phyloP scores from a whole-genome alignment of 2,329 filamentous ascomycete species.

The Claviceps spartinae region DNA sequence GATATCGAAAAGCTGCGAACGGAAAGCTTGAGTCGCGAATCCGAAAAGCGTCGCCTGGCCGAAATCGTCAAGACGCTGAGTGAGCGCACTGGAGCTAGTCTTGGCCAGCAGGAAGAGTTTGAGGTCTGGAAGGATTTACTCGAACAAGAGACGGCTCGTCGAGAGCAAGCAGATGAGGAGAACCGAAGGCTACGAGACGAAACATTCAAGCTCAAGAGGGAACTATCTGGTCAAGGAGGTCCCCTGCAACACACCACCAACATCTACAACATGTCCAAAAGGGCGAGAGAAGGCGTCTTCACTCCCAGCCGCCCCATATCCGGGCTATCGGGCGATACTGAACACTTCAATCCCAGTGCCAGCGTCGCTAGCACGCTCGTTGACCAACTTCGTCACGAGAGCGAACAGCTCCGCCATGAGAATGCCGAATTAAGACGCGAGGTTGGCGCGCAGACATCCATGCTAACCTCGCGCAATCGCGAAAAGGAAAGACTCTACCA shows the following conservation, averaged over 20 bases:
- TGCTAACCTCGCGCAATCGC: slow-evolving; percentile 89
- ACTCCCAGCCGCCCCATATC: slow-evolving; percentile 38
- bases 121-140: slow-evolving; percentile 94
- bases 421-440: slow-evolving; percentile 86
- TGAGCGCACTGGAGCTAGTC: slow-evolving; percentile 33
- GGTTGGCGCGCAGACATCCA: slow-evolving; percentile 89
- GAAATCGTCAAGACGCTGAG: slow-evolving; percentile 55
- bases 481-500: slow-evolving; percentile 92
- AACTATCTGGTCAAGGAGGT: slow-evolving; percentile 25
- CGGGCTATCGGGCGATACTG: slow-evolving; percentile 34
- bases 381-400: slow-evolving; percentile 58
- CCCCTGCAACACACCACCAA: slow-evolving; percentile 46
- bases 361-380: slow-evolving; percentile 53
- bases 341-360: slow-evolving; percentile 36
- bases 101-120: slow-evolving; percentile 47
- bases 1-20: slow-evolving; percentile 72
- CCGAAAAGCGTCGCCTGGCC: slow-evolving; percentile 74
- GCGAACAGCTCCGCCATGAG: slow-evolving; percentile 72
- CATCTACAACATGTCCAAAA: slow-evolving; percentile 51
- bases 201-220: slow-evolving; percentile 56
- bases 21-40: slow-evolving; percentile 65
- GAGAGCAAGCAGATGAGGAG: slow-evolving; percentile 85
- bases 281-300: slow-evolving; percentile 28
- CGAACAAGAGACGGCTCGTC: slow-evolving; percentile 76
- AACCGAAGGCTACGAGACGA: slow-evolving; percentile 76